Evolutionary conservation across 768 basidiomycete species (phyloP).

Genomic region (Rossbeevera mucosa): DNA sequence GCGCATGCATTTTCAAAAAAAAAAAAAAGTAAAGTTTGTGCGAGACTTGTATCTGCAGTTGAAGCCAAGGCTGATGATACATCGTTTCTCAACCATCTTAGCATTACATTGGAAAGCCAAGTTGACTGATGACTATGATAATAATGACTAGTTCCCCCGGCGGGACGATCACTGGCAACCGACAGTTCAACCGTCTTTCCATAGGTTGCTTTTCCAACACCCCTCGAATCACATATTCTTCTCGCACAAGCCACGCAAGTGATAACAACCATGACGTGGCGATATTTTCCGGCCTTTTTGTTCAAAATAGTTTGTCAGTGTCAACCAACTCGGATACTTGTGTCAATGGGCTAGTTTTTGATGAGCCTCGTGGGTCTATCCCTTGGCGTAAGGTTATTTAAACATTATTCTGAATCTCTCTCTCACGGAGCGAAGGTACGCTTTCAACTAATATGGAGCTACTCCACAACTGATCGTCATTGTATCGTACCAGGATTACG

Average conservation of each 20-base stretch:
- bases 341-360: not conserved
- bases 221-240: not conserved
- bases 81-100: not conserved
- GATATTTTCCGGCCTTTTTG: not conserved
- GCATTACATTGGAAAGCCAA: no score
- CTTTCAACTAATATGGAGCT: not conserved
- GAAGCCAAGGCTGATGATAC: not conserved
- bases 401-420: not conserved
- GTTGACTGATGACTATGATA: no score
- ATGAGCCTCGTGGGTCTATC: not conserved
- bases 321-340: not conserved
- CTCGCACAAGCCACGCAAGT: not conserved
- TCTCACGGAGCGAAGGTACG: not conserved
- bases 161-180: not conserved
- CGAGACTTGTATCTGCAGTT: not conserved
- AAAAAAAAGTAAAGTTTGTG: no score
- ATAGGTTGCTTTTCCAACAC: not conserved
- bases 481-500: not conserved
- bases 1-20: no score
- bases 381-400: not conserved
- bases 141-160: no score
- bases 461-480: not conserved
- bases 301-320: not conserved
- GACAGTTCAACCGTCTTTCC: not conserved
- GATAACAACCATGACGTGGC: not conserved